phyloP scores from a whole-genome alignment of 129 eudicot species.

The Artemisia tridentata region DNA sequence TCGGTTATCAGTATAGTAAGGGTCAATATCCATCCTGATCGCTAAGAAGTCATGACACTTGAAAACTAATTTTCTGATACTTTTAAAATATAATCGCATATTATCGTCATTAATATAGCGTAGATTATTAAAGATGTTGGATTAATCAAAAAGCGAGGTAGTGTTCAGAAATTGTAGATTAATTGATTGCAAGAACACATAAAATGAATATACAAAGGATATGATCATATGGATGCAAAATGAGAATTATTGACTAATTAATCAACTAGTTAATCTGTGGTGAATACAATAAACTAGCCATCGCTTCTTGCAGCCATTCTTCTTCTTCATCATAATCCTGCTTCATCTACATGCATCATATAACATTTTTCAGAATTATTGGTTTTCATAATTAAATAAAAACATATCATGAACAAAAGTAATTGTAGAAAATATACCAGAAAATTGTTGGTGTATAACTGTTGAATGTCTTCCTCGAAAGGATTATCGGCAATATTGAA shows the following conservation, averaged over 20 bases:
- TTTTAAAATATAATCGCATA: not conserved
- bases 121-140: not conserved
- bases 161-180: constrained; percentile 2
- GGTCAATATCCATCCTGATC: too few relatives aligned
- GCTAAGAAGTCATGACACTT: too few relatives aligned
- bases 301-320: constrained; percentile 80
- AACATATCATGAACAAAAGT: not conserved
- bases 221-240: constrained; percentile 10
- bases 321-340: constrained; percentile 56
- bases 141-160: not conserved
- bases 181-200: constrained; percentile 15
- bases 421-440: constrained; percentile 33
- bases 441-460: constrained; percentile 22
- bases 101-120: not conserved
- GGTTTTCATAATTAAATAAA: not conserved
- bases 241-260: constrained; percentile 4
- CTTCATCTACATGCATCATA: constrained; percentile 43
- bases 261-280: constrained; percentile 30
- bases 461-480: constrained; percentile 25
- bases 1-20: too few relatives aligned
- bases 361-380: constrained; percentile 9
- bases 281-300: constrained; percentile 59
- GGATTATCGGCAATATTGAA: constrained; percentile 21
- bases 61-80: not conserved
- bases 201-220: constrained; percentile 23